Evolutionary conservation across 2,329 filamentous ascomycete species (phyloP).

Genomic region (Fusarium sulawesiense): DNA sequence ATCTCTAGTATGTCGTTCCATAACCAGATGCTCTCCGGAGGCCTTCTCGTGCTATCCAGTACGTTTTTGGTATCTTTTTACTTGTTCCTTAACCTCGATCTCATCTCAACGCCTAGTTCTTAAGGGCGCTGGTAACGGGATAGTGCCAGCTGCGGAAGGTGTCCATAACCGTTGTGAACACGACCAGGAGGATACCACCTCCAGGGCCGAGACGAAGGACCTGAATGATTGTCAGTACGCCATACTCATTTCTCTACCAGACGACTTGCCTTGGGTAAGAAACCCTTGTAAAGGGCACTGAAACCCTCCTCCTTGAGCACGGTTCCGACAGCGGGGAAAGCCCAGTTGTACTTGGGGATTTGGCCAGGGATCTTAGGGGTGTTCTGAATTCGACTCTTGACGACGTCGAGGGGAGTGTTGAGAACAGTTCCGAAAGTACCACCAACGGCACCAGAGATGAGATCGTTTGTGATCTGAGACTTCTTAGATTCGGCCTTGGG

Average conservation of each 20-base stretch:
- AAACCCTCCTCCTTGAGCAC: conserved; percentile 96
- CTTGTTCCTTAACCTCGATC: conserved; percentile 16
- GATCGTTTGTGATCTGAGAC: conserved; percentile 85
- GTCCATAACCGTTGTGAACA: conserved; percentile 90
- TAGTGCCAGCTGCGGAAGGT: conserved; percentile 78
- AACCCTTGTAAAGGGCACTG: conserved; percentile 93
- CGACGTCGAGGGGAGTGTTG: conserved; percentile 96
- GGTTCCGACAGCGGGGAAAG: conserved; percentile 85
- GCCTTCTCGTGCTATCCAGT: conserved; percentile 19
- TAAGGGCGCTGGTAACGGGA: conserved; percentile 28
- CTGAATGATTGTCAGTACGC: conserved; percentile 37
- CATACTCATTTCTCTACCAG: not conserved
- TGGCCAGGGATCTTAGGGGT: conserved; percentile 83
- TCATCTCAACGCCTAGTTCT: conserved; percentile 11
- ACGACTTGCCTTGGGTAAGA: conserved; percentile 91
- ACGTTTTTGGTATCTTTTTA: conserved; percentile 32
- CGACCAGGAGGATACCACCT: conserved; percentile 79
- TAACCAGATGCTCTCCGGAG: conserved; percentile 13
- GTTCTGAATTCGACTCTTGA: conserved; percentile 99
- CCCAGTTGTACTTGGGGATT: conserved; percentile 98
- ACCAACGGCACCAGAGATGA: conserved; percentile 87
- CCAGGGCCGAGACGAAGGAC: conserved; percentile 64
- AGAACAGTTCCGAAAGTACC: conserved; percentile 89
- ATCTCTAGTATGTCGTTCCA: conserved; percentile 20
- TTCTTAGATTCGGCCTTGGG: conserved; percentile 85